A percentile compares a stretch with the other conserved stretches of the same genome.
phyloP scores from a whole-genome alignment of 805 yeast genomes.

The Metschnikowia lunata region DNA sequence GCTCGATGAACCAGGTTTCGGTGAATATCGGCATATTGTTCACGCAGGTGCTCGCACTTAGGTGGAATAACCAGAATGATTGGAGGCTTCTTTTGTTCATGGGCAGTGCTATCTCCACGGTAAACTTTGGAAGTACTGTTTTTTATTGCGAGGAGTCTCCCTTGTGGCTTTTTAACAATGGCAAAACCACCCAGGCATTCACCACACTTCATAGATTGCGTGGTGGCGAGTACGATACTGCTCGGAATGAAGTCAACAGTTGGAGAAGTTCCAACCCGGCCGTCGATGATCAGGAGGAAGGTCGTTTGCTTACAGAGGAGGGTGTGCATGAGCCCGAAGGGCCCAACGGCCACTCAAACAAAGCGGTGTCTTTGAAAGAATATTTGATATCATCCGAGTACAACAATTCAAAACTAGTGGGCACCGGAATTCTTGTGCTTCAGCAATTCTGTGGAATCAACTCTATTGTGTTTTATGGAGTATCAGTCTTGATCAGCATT shows the following conservation, averaged over 20 bases:
- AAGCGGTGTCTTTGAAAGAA: constrained; percentile 23
- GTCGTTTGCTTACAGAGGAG: constrained; percentile 17
- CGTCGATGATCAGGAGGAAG: constrained; percentile 12
- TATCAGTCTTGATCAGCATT: constrained; percentile 65
- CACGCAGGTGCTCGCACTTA: constrained; percentile 71
- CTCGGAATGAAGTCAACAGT: constrained; percentile 35
- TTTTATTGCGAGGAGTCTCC: constrained; percentile 70
- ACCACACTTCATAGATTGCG: constrained; percentile 32
- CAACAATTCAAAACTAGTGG: constrained; percentile 55
- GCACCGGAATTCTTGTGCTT: constrained; percentile 68
- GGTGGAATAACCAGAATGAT: constrained; percentile 55
- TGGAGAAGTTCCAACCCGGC: constrained; percentile 21
- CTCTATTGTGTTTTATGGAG: constrained; percentile 90
- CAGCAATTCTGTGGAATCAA: constrained; percentile 95
- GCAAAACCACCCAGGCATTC: constrained; percentile 40
- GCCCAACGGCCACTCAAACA: not conserved
- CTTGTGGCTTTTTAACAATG: constrained; percentile 64
- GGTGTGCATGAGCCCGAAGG: constrained; percentile 9
- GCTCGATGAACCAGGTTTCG: constrained; percentile 85
- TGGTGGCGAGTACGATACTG: constrained; percentile 35
- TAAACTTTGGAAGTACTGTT: constrained; percentile 40
- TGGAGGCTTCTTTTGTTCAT: constrained; percentile 74
- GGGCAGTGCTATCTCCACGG: constrained; percentile 52
- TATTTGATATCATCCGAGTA: constrained; percentile 53
- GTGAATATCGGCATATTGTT: constrained; percentile 80